A percentile compares a stretch with the other conserved stretches of the same genome.
Conservation (phyloP, 257 asterid genomes). For the Nemophila menziesii region DNA sequence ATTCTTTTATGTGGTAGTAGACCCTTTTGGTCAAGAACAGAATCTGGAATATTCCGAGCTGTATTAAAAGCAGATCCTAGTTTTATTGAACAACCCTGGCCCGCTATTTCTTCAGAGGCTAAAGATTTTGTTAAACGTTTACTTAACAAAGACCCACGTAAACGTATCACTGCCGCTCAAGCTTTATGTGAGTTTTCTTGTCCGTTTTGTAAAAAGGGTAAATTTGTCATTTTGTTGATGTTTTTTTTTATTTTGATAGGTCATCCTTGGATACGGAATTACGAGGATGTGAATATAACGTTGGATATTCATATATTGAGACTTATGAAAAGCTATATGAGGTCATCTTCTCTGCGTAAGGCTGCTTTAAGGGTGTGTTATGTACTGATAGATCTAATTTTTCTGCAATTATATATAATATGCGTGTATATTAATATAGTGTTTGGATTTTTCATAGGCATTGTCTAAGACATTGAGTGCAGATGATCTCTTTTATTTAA, state of each 20-base stretch:
- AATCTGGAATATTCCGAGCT: conserved; percentile 52
- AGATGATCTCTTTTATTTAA: conserved; percentile 60
- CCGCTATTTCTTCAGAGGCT: conserved; percentile 32
- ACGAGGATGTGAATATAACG: conserved; percentile 18
- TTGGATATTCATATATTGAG: conserved; percentile 44
- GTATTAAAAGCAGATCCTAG: conserved; percentile 48
- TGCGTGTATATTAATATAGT: background rate
- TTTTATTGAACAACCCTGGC: conserved; percentile 57
- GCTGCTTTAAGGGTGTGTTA: conserved; percentile 63
- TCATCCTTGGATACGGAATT: conserved; percentile 60
- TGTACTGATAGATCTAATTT: conserved; percentile 3
- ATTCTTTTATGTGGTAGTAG: conserved; percentile 60
- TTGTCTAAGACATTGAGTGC: conserved; percentile 59
- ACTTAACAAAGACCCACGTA: conserved; percentile 43
- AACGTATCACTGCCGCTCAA: conserved; percentile 63
- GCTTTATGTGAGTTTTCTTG: conserved; percentile 41
- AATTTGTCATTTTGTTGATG: background rate
- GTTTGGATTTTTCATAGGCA: conserved; percentile 29
- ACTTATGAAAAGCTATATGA: conserved; percentile 55
- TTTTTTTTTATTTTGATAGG: conserved; percentile 31
- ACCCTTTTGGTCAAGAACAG: conserved; percentile 69
- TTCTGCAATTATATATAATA: conserved; percentile 1
- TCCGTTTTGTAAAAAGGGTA: background rate
- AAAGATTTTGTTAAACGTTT: conserved; percentile 50
- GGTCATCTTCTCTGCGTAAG: conserved; percentile 54